phyloP scores from a whole-genome alignment of 2,329 filamentous ascomycete species.

The Neonectria punicea region DNA sequence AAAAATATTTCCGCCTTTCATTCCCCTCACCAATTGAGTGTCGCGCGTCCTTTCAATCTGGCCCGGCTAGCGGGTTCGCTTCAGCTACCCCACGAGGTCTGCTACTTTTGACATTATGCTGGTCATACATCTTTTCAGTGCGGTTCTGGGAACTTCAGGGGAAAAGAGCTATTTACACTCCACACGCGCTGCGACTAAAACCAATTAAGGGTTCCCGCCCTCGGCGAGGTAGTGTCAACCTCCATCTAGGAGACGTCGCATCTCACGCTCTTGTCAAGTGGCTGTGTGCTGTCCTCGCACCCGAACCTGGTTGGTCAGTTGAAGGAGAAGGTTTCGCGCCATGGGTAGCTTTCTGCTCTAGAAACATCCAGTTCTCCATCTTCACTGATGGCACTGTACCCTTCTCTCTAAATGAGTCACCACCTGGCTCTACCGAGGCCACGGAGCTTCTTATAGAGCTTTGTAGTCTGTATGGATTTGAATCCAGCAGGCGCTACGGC shows the following conservation, averaged over 20 bases:
- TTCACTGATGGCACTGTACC: background rate
- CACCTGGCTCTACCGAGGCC: constrained; percentile 10
- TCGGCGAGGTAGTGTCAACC: background rate
- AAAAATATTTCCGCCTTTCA: constrained; percentile 3
- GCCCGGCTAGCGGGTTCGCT: background rate
- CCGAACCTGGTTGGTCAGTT: constrained; percentile 10
- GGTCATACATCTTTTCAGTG: constrained; percentile 16
- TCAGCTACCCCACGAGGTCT: constrained; percentile 10
- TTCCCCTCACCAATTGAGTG: constrained; percentile 9
- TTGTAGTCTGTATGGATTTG: constrained; percentile 8
- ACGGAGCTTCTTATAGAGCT: constrained; percentile 17
- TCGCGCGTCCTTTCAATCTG: background rate
- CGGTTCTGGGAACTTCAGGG: constrained; percentile 18
- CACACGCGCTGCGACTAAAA: background rate
- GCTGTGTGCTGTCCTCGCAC: constrained; percentile 16
- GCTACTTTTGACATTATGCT: constrained; percentile 12
- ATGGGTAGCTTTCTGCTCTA: constrained; percentile 15
- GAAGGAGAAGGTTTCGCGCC: constrained; percentile 11
- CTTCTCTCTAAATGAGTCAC: background rate
- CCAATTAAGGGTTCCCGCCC: background rate
- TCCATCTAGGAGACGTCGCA: constrained; percentile 4
- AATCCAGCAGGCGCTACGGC: background rate
- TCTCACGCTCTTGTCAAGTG: constrained; percentile 7
- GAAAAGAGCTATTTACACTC: constrained; percentile 5
- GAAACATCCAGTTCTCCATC: background rate